Evolutionary conservation across 768 basidiomycete species (phyloP).

Genomic region (Cystofilobasidium macerans): DNA sequence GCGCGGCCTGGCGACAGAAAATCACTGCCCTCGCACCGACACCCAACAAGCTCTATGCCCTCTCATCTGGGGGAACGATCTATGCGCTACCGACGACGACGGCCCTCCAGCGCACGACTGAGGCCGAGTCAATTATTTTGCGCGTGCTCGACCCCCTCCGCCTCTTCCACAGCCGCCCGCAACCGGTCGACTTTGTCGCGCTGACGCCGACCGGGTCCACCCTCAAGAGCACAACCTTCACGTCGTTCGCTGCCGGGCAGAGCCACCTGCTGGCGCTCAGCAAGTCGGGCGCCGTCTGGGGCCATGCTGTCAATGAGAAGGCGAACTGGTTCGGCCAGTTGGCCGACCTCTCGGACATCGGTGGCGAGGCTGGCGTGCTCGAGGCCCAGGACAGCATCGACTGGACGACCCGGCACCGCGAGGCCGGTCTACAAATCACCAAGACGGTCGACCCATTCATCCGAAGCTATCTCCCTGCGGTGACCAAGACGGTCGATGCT

Average conservation of each 20-base stretch:
- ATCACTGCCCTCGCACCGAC: slow-evolving; percentile 16
- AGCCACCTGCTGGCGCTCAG: slow-evolving; percentile 22
- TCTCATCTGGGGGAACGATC: slow-evolving; percentile 17
- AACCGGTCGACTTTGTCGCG: slow-evolving; percentile 16
- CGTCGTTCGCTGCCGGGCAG: slow-evolving; percentile 6
- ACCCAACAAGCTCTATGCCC: slow-evolving; percentile 21
- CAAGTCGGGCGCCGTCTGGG: slow-evolving; percentile 14
- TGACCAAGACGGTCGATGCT: neutral
- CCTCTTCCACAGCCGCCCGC: slow-evolving; percentile 12
- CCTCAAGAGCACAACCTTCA: slow-evolving; percentile 7
- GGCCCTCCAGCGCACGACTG: neutral
- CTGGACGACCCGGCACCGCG: slow-evolving; percentile 1
- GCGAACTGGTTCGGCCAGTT: slow-evolving; percentile 14
- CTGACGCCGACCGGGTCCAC: slow-evolving; percentile 3
- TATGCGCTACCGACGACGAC: slow-evolving; percentile 20
- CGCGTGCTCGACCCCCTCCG: slow-evolving; percentile 13
- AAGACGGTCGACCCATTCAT: slow-evolving; percentile 19
- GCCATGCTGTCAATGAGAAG: slow-evolving; percentile 13
- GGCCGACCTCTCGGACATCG: slow-evolving; percentile 15
- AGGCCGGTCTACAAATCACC: slow-evolving; percentile 7
- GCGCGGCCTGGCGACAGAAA: neutral
- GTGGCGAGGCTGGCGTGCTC: slow-evolving; percentile 1
- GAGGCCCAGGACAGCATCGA: slow-evolving; percentile 7
- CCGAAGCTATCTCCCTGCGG: neutral
- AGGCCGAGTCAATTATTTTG: slow-evolving; percentile 5